Base-by-base conservation (phyloP, 257 asterid genomes). In the Asclepias syriaca region DNA sequence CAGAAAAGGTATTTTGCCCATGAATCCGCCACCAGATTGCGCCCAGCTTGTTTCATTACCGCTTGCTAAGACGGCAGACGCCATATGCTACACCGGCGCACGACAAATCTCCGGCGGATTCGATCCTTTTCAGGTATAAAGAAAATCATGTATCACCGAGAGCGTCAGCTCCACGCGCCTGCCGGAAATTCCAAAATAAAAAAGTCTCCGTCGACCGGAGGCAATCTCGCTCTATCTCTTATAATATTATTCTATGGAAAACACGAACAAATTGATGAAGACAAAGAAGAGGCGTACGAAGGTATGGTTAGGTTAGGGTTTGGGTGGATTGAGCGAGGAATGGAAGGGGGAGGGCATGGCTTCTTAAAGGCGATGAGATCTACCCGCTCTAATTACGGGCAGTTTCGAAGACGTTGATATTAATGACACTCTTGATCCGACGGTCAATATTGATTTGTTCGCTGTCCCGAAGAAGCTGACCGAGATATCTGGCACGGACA, bases 281-380 rank as follows among this genome's bases (percentile, higher is more conserved):
- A 27, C 57, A 39, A 57, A 19, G 46, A 43, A 75, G 58, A 58
- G 46, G 59, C 12, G 19, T 39, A 43, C 34, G 7, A 51, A 69
- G 39, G 6, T 34, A 34, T 2, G 79, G 72, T 74, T 79, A 43
- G 79, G 72, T 74, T 79, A 85, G 92, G 93, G 93, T 84, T 89
- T 77, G 89, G 73, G 66, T 78, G 81, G 69, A 51, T 75, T 89
- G 97, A 81, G 98, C 90, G 97, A 86, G 83, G 84, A 85, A 68
- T 37, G 75, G 63, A 76, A 75, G 79, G 83, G 82, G 77, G 75
- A 80, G 63, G 78, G 83, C 71, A 81, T n/a, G 80, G 81, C 85
- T 27, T 89, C 96, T 93, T 93, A 90, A 89, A 89, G 98, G 95
- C 89, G 84, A 73, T 67, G 84, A 81, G 96, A 93, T 90, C 96